Base-by-base conservation (phyloP, 768 basidiomycete genomes). In the Kwoniella sp. region DNA sequence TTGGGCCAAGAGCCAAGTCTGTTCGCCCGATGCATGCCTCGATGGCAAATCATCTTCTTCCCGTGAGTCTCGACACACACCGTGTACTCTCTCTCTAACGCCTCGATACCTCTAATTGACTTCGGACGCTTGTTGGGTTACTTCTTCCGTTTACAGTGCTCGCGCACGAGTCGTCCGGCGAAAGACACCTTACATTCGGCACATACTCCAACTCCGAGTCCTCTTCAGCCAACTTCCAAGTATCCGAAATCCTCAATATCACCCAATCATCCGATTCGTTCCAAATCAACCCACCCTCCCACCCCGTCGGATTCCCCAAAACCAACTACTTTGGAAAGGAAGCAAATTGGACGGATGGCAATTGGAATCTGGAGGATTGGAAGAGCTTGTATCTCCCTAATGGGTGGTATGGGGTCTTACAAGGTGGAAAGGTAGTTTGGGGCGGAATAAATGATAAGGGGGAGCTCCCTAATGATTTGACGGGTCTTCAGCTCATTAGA, bases 381-480 rank as follows among this genome's bases (percentile, higher is more conserved):
- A 59, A 57, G 40, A 72, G 70, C 46, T n/a, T 69, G 8, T 72
- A 56, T 46, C 36, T 77, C 4, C 72, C 75, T 12, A 47, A 60
- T 9, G 68, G 61, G 0, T 77, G 68, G 67, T 74, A 71, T 47
- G 75, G 59, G 15, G 48, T 74, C 2, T 26, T 74, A 9, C 55
- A 58, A 3, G 54, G 58, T 26, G 75, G 73, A 6, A 56, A 72
- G 36, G 69, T 66, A 0, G 21, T 77, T 4, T 77, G 72, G 72
- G 68, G 67, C 12, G 67, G 67, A 15, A 37, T 77, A 26, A 63
- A 67, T 15, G 66, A 74, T 49, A 26, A 50, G 24, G 55, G 48
- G 1, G 58, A 71, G 36, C 49, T 74, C 25, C 75, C 72, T 1
- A 37, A 52, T 17, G 36, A 59, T 22, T 21, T 65, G 33, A 36